Base-by-base conservation (phyloP, 129 eudicot genomes). In the Ambrosia trifida region DNA sequence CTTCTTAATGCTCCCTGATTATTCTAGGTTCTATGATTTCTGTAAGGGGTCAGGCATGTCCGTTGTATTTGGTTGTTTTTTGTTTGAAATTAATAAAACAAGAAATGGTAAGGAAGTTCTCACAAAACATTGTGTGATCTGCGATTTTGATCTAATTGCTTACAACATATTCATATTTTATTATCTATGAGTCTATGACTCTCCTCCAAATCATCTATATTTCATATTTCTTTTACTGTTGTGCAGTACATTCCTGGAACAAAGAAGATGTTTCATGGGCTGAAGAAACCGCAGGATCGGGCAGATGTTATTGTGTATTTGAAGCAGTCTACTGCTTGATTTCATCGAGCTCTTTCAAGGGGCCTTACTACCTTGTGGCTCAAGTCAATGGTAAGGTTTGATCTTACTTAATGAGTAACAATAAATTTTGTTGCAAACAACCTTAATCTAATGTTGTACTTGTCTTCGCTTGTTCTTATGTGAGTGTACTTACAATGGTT, bases 231-330 rank as follows among this genome's bases (percentile, higher is more conserved):
- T 53, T 59, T 66, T 66, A 20, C 28, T 43, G 13, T 40, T 12
- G 9, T 64, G 85, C 85, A 86, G 93, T 89, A 89, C 66, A 89
- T 89, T 10, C 90, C 93, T 70, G 95, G 91, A 40, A 90, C 95
- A 0, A 87, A 87, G 85, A 90, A 81, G 96, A 88, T 84, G 53
- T 90, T 90, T 79, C 96, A 93, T 56, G 91, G 91, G 28, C 72
- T 87, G 69, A 90, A 90, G 89, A 85, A 87, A 76, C 97, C 97
- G 32, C 82, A 90, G 28, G 96, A 90, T 0, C 88, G 94, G 13
- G 87, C 94, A 0, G 90, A 89, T 77, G 85, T 89, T 50, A 89
- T 87, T 60, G 88, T 94, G n/a, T 90, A 86, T 69, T 79, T 90
- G 75, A 87, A 87, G 89, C 69, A 80, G 50, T 70, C 95, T 44